Evolutionary conservation across 2,329 filamentous ascomycete species (phyloP), one percentile per base, ranked within the genome.

Genomic region (Biscogniauxia mediterranea): DNA sequence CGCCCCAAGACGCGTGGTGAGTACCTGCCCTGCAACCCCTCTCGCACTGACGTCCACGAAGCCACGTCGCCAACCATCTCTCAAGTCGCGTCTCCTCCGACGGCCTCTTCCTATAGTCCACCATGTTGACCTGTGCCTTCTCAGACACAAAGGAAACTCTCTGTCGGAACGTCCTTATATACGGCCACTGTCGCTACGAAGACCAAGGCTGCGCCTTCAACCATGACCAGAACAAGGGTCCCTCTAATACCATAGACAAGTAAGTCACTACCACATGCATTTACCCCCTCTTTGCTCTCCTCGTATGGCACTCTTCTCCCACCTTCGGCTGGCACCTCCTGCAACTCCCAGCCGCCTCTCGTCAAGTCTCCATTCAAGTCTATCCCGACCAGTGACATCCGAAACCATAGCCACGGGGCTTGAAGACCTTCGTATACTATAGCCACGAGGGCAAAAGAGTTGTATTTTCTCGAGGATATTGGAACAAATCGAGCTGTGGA

Each of bases 111-210:
- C 38, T n/a, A n/a, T 46, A 46, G 38, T 46, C 15, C 38, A n/a
- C 4, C 38, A 46, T 46, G 38, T 46, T 46, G 38, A 46, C 54
- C 38, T 55, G 50, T 54, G 53, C 62, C 54, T 58, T 20, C 56
- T 60, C 67, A 90, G 89, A 91, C 78, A 91, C 90, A 75, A 96
- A 94, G 78, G 93, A 96, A 74, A 96, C 92, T 6, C 84, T 94
- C 60, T 97, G 93, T 79, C 89, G 93, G 73, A 97, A 97, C 78
- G 89, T 97, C 64, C 85, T 93, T 64, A 96, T 97, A 70, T 97
- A 96, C 76, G 93, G 93, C 59, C 91, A 94, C 77, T 97, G 93
- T 76, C 89, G 92, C 66, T 96, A 93, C 77, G 91, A 96, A 79
- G 92, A 96, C 73, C 89, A 91, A 78, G 92, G 91, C 79, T 97